Evolutionary conservation across 106 monocot genomes (phyloP).

Genomic region (Narthecium ossifragum): DNA sequence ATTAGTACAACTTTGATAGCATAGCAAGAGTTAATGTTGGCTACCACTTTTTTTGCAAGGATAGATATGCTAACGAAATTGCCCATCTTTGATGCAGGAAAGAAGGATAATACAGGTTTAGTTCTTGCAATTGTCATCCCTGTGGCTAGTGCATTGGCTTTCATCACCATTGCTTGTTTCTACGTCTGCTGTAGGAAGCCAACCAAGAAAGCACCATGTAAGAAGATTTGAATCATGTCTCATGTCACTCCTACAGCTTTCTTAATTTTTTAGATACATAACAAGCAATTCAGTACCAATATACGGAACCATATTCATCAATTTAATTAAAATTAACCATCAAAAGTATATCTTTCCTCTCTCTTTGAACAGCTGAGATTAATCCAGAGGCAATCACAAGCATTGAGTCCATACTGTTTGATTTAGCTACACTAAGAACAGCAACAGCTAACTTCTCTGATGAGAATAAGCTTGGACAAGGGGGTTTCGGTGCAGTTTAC

Average conservation of each 20-base stretch:
- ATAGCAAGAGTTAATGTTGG: too few relatives aligned
- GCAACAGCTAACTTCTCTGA: constrained; percentile 5
- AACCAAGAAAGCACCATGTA: not conserved
- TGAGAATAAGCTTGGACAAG: not conserved
- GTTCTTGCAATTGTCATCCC: not conserved
- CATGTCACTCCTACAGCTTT: too few relatives aligned
- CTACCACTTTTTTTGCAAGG: too few relatives aligned
- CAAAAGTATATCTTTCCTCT: not conserved
- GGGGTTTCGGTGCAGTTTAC: constrained; percentile 6
- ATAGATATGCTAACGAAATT: not conserved
- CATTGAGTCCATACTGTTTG: not conserved
- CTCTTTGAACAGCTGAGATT: not conserved
- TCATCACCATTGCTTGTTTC: not conserved
- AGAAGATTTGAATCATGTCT: not conserved
- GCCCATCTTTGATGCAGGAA: not conserved
- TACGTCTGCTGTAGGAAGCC: not conserved
- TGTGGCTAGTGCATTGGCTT: not conserved
- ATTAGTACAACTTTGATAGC: too few relatives aligned
- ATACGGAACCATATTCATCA: too few relatives aligned
- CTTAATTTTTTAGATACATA: too few relatives aligned
- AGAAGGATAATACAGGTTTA: not conserved
- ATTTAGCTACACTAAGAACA: not conserved
- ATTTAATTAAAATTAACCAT: too few relatives aligned
- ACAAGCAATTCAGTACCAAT: too few relatives aligned
- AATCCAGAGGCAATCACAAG: not conserved